Evolutionary conservation across 2,329 filamentous ascomycete genomes (phyloP).

Genomic region (Aspergillus sp.): DNA sequence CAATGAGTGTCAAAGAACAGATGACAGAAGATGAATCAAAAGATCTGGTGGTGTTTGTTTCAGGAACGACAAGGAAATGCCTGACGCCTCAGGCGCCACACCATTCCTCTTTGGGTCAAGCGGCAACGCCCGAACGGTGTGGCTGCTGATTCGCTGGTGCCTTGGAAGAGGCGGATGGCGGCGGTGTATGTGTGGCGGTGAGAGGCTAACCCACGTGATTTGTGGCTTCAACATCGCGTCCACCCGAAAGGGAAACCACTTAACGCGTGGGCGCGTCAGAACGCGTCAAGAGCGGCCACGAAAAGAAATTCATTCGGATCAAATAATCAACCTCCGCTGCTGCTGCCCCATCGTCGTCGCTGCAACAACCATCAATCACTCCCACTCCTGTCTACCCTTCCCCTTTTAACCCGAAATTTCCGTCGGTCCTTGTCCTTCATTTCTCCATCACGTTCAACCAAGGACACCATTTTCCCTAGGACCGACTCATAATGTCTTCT

Average conservation of each 20-base stretch:
- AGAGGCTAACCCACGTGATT: neutral
- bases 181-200: no score
- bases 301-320: slow-evolving; percentile 10
- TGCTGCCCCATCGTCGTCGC: slow-evolving; percentile 16
- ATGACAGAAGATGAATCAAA: neutral
- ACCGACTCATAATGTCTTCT: slow-evolving; percentile 39
- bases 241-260: slow-evolving; percentile 28
- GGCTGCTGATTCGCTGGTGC: neutral
- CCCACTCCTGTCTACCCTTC: slow-evolving; percentile 4
- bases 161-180: neutral
- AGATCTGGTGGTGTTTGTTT: neutral
- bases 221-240: slow-evolving; percentile 2
- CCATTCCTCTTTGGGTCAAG: neutral
- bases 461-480: slow-evolving; percentile 5
- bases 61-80: neutral
- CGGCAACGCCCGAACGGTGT: neutral
- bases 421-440: slow-evolving; percentile 7
- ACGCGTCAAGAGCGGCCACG: slow-evolving; percentile 21
- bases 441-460: neutral
- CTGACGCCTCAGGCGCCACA: neutral
- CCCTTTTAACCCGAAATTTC: neutral
- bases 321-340: slow-evolving; percentile 14
- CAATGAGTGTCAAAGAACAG: no score
- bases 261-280: slow-evolving; percentile 30
- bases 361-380: slow-evolving; percentile 14